Evolutionary conservation across 2,329 filamentous ascomycete species (phyloP), one percentile per base, ranked within the genome.

Genomic region (Pseudopyricularia cyperi): DNA sequence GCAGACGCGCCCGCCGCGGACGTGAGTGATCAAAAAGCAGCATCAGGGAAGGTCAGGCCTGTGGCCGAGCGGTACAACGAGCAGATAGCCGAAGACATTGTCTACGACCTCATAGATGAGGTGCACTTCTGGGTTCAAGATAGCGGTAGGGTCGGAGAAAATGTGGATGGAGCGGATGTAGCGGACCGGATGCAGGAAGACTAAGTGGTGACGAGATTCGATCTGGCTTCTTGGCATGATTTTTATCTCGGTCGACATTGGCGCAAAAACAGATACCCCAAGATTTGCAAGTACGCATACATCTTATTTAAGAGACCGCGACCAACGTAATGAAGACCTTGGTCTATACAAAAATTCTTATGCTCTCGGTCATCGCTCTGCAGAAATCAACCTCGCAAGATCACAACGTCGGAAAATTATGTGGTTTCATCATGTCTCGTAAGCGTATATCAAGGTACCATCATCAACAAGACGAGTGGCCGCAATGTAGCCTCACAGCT

Each of bases 41-140:
- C 53, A 8, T 50, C 57, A n/a, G 52, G 46, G n/a, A 63, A 59
- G 51, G 58, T 83, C 1, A 75, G 79, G 33, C 73, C 87, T 1
- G 72, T 95, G 22, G 78, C 80, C 7, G 87, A 94, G 55, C 80
- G 93, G 32, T 97, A 89, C 66, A 80, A 82, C 54, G 90, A 98
- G 64, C 91, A 97, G 70, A 90, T 98, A 55, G 89, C 85, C 14
- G 93, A 98, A 68, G 93, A 98, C 61, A 75, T 96, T 24, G 78
- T 95, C 30, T 95, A 89, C 65, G 93, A 98, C 66, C 78, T 98
- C 51, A 76, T 97, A 32, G 93, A 98, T 62, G 93, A 98, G 68
- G 87, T 95, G 48, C 89, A 95, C 69, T 93, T 87, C 69, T 94
- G 81, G 83, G 75, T 83, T 65, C 80, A 87, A 62, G 87, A 89